Base-by-base conservation (phyloP, 1,284 basidiomycete species). In the Moesziomyces antarcticus region DNA sequence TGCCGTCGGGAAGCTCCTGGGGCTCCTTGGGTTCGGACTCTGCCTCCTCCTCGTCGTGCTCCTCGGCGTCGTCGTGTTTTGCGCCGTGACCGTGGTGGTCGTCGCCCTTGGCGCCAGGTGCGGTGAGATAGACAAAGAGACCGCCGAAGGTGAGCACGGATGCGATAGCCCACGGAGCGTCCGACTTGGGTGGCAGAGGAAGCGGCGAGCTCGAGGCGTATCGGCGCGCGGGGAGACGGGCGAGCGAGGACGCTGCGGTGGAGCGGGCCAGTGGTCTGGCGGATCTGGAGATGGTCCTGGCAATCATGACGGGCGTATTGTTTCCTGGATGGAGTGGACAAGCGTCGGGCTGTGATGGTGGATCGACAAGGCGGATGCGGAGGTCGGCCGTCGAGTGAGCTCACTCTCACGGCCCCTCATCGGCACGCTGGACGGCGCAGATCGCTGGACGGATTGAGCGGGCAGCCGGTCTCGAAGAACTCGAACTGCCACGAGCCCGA, bases 101-200 rank as follows among this genome's bases (percentile, higher is more conserved):
- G 22, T 67, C 64, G 21, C 45, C 43, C 48, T 72, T 66, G 43
- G 49, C n/a, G 22, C 69, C 64, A 20, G 70, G 70, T 44, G 70
- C 59, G 50, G 70, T 73, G 44, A 74, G 53, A 60, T 77, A 77
- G 65, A 77, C 56, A 43, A 77, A 77, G 37, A 72, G 61, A 53
- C 68, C 55, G 22, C 75, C 75, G 46, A 77, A 77, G 33, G 59
- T 60, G 56, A 77, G 11, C 35, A 69, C 72, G 18, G 75, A 77
- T 30, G 64, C 63, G 49, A 77, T 67, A 41, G 72, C 72, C 75
- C 75, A 77, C 45, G 72, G 68, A 16, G 69, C 54, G 44, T 77
- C 75, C 33, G 50, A 60, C 44, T 62, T 65, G n/a, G 25, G 11
- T 21, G 58, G 33, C 30, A 54, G 25, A 24, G 56, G 25, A 14